Evolutionary conservation across 2,329 filamentous ascomycete genomes (phyloP).

Genomic region (Chaetomium globosum): DNA sequence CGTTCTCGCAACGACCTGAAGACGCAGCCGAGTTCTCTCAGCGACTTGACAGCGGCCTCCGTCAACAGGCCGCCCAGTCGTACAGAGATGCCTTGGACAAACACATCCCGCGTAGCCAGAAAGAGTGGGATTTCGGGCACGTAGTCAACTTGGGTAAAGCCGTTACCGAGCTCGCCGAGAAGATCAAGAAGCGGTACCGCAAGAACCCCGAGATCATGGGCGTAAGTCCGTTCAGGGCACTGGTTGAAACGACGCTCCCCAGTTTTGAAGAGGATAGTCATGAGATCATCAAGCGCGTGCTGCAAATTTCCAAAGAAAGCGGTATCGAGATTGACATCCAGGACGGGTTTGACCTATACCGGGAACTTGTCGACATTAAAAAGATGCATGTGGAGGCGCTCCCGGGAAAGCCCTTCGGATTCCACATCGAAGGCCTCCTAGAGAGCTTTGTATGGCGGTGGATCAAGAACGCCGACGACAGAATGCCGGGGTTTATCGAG

Average conservation of each 20-base stretch:
- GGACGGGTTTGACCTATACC: conserved; percentile 93
- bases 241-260: conserved; percentile 83
- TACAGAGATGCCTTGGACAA: conserved; percentile 79
- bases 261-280: conserved; percentile 87
- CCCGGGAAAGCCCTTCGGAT: conserved; percentile 74
- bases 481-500: conserved; percentile 81
- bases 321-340: conserved; percentile 79
- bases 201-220: conserved; percentile 88
- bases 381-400: conserved; percentile 76
- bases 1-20: conserved; percentile 70
- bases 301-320: conserved; percentile 69
- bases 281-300: conserved; percentile 79
- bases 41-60: conserved; percentile 72
- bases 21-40: conserved; percentile 72
- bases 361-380: conserved; percentile 81
- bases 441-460: conserved; percentile 96
- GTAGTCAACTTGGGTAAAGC: conserved; percentile 86
- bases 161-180: conserved; percentile 81
- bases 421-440: conserved; percentile 82
- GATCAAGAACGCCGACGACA: conserved; percentile 79
- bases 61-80: conserved; percentile 72
- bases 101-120: conserved; percentile 76
- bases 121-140: conserved; percentile 88
- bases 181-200: conserved; percentile 88
- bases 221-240: conserved; percentile 63